Evolutionary conservation across 495 filamentous ascomycete species (phyloP).

Genomic region (Aspergillus biplanus): DNA sequence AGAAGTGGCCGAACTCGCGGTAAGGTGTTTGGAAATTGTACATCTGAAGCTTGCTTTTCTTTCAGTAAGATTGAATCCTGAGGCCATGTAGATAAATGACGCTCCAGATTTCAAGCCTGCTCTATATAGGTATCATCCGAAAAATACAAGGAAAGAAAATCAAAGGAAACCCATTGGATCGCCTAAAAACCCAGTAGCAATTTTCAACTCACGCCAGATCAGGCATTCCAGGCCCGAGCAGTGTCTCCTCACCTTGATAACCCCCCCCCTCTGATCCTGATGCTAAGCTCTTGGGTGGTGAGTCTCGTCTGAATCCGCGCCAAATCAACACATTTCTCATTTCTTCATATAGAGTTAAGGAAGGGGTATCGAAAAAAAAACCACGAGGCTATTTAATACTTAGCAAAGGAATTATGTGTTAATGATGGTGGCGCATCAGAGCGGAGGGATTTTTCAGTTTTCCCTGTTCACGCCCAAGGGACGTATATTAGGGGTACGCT

Average conservation of each 20-base stretch:
- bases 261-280: not conserved
- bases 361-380: slow-evolving; percentile 2
- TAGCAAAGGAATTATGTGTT: not conserved
- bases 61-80: not conserved
- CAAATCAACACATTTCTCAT: slow-evolving; percentile 3
- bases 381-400: not conserved
- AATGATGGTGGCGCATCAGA: too few species aligned
- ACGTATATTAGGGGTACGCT: too few species aligned
- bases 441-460: too few species aligned
- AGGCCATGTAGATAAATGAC: not conserved
- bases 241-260: not conserved
- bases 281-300: too few species aligned
- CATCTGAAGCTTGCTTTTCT: not conserved
- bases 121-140: slow-evolving; percentile 7
- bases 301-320: too few species aligned
- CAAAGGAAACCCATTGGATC: not conserved
- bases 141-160: not conserved
- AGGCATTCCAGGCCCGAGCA: not conserved
- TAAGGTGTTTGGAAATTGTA: not conserved
- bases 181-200: not conserved
- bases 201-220: not conserved
- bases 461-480: too few species aligned
- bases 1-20: not conserved
- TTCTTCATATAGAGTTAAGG: slow-evolving; percentile 7
- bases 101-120: not conserved